Base-by-base conservation (phyloP, 108 stramenopile species). In the Schizochytrium sp. region DNA sequence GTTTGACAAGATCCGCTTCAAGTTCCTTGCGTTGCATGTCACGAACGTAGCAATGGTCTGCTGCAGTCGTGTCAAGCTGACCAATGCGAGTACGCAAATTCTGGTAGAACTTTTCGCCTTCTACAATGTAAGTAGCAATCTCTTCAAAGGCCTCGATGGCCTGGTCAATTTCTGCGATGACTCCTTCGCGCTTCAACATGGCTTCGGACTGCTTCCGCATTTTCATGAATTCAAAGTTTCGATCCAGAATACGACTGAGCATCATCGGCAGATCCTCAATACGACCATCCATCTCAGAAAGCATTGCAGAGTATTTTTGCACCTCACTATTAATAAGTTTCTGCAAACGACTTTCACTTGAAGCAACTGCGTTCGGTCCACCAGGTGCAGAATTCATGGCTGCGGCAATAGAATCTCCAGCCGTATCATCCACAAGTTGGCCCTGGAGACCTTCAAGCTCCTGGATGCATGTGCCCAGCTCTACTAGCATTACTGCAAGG, bases 1-100 rank as follows among this genome's bases (percentile, higher is more conserved):
- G 76, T 2, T 12, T 47, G 53, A 53, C 19, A 10, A 83, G 28
- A 2, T 83, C 76, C 2, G 76, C 38, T 3, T 83, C 76, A 38
- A 83, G 53, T 28, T 83, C 76, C 76, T 83, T 83, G 50, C 76
- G 76, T 53, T 83, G 76, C 5, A 83, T 46, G 50, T 83, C 76
- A n/a, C 76, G 76, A 1, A 83, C 76, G 76, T 83, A 83, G 76
- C 76, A 83, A 28, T 83, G 76, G 76, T 83, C 76, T 5, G 40
- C 5, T n/a, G 76, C 76, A 17, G 76, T 83, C 15, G 53, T 55
- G 7, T 28, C 10, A 7, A 83, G 76, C 53, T 83, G 76, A 47
- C 55, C 76, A 40, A 83, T 83, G 76, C 76, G 76, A 28, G 50
- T 53, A 17, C 50, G 38, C 7, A 83, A 40, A 53, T 83, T 83